Base-by-base conservation (phyloP, 805 yeast species). In the Lipomyces lipofer region DNA sequence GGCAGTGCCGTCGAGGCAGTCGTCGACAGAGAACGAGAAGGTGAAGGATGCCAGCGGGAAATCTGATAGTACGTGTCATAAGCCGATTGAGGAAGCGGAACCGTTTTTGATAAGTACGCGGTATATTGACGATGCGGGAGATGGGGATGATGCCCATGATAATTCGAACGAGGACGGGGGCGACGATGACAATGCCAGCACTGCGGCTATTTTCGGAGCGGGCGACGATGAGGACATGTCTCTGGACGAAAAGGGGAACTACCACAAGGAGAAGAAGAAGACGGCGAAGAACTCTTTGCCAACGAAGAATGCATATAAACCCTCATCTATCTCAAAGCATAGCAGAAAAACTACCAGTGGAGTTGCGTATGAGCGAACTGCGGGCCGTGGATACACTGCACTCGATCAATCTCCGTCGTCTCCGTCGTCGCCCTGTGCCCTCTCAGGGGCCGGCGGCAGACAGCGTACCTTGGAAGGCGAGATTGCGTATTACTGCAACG, bases 21-120 rank as follows among this genome's bases (percentile, higher is more conserved):
- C 27, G 24, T 9, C 29, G 15, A 42, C 28, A 27, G 7, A 8
- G 15, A 13, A 8, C n/a, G n/a, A n/a, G n/a, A n/a, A n/a, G n/a
- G n/a, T n/a, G n/a, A n/a, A n/a, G n/a, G n/a, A n/a, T n/a, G n/a
- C n/a, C n/a, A n/a, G n/a, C n/a, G n/a, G n/a, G n/a, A n/a, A n/a
- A n/a, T n/a, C n/a, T n/a, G n/a, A n/a, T n/a, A n/a, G n/a, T n/a
- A n/a, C n/a, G n/a, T n/a, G n/a, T n/a, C n/a, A n/a, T n/a, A n/a
- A n/a, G n/a, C n/a, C n/a, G n/a, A n/a, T n/a, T n/a, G n/a, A n/a
- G 25, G 40, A 36, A 19, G 19, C 40, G 8, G 52, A 46, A 30
- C 47, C 46, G 29, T 52, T 32, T 21, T 28, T 52, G 25, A 48
- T 52, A 29, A 52, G 56, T 35, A 52, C 56, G 8, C 25, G 56